Base-by-base conservation (phyloP, 2,329 filamentous ascomycete genomes). In the Arthroderma uncinatum region DNA sequence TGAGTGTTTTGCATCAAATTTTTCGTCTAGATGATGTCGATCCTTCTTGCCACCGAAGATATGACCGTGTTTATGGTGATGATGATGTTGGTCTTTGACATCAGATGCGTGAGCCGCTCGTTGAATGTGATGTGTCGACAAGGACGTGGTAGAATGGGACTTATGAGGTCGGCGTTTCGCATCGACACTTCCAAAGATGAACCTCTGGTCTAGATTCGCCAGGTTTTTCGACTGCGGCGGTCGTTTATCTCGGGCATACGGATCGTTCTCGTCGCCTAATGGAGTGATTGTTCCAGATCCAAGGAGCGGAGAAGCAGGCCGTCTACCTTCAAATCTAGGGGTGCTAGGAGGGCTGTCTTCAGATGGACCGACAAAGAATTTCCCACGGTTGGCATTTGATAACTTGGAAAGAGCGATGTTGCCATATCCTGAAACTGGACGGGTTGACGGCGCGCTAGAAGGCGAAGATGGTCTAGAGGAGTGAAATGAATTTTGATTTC, bases 191-290 rank as follows among this genome's bases (percentile, higher is more conserved):
- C 85, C 83, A 65, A 96, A 96, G 57, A 94, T 84, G 63, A 95
- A 96, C 62, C 90, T 81, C 5, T 86, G 80, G 65, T 95, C 90
- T 47, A 95, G 79, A 33, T 82, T 78, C 50, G 81, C 80, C 2
- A 84, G 74, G 61, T 84, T 82, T 62, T 80, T 82, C 25, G 79
- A 76, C 63, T 86, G 88, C 1, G 86, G 84, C 1, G 83, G 82
- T 54, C 90, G 84, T 64, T 86, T 90, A 64, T 82, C 84, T 60
- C 89, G 87, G n/a, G 89, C 84, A 66, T 95, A 95, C 0, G 90
- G 89, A 64, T 95, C 89, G 67, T 95, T 87, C 54, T 77, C 78
- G 59, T 94, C 89, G 25, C 87, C 89, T 16, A 82, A 79, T 2
- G 89, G 89, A 1, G 88, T 91, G 61, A 88, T 86, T 0, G 89